Conservation (phyloP, 2,329 filamentous ascomycete species). For the Neocatenulostroma microsporum region DNA sequence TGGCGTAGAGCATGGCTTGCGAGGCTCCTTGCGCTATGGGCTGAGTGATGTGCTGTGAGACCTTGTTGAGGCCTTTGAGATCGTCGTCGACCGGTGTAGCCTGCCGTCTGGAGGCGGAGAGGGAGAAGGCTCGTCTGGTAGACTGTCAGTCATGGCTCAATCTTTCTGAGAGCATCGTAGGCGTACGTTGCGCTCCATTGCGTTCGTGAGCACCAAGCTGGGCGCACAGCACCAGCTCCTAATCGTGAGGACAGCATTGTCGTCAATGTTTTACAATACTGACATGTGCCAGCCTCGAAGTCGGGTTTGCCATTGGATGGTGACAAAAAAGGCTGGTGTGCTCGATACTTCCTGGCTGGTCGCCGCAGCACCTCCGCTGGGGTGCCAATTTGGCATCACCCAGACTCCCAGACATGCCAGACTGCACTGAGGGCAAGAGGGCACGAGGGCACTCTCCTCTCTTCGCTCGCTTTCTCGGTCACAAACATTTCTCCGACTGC, state of each 20-base stretch:
- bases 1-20: constrained; percentile 98
- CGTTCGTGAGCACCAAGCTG: constrained; percentile 10
- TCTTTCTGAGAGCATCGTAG: not conserved
- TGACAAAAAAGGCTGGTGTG: not conserved
- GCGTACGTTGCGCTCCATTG: constrained; percentile 8
- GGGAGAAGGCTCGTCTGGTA: constrained; percentile 11
- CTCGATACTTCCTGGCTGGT: not conserved
- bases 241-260: constrained; percentile 1
- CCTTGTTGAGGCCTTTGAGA: constrained; percentile 59
- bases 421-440: too few species aligned
- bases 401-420: too few species aligned
- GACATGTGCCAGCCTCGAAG: too few species aligned
- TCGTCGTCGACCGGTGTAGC: constrained; percentile 14
- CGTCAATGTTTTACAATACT: too few species aligned
- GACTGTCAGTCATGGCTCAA: not conserved
- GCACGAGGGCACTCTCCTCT: too few species aligned
- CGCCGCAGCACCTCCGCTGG: constrained; percentile 1
- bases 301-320: constrained; percentile 3
- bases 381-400: too few species aligned
- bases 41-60: constrained; percentile 81
- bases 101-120: constrained; percentile 2
- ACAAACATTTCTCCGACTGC: too few species aligned
- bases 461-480: too few species aligned
- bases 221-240: constrained; percentile 3
- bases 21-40: constrained; percentile 97